These are phyloP conservation scores for Brettanomyces bruxellensis DNA, from an alignment of 805 yeast genomes.

Conservation along the genomic window DNA sequence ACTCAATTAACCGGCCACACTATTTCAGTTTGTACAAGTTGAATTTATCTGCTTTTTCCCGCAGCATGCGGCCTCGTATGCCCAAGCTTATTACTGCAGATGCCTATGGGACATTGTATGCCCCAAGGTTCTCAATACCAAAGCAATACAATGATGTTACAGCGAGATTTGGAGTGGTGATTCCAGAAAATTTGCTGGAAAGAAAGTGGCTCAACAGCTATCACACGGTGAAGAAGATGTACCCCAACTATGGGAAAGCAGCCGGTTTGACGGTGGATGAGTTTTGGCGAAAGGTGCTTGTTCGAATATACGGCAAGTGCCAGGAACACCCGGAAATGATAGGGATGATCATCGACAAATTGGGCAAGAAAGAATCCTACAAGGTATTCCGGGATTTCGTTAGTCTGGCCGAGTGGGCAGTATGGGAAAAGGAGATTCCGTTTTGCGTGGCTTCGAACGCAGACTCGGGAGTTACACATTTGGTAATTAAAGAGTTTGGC, in stretches of 20 bases:
- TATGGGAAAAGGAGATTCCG: constrained; percentile 21
- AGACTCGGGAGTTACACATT: constrained; percentile 41
- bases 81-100: constrained; percentile 45
- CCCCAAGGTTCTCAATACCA: constrained; percentile 45
- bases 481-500: constrained; percentile 37
- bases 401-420: constrained; percentile 26
- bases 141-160: constrained; percentile 46
- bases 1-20: too few relatives aligned
- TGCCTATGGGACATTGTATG: constrained; percentile 58
- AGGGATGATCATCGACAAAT: constrained; percentile 35
- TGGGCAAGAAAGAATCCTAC: constrained; percentile 45
- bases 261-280: constrained; percentile 23
- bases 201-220: constrained; percentile 24
- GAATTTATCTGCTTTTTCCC: neutral
- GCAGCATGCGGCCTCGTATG: constrained; percentile 25
- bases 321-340: constrained; percentile 25
- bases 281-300: constrained; percentile 52
- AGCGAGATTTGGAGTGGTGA: constrained; percentile 31
- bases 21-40: too few relatives aligned
- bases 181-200: constrained; percentile 18
- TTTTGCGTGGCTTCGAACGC: constrained; percentile 51
- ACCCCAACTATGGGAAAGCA: constrained; percentile 58
- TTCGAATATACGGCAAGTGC: constrained; percentile 6
- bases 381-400: constrained; percentile 43
- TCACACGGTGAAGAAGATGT: constrained; percentile 26